Conservation (phyloP, 129 eudicot genomes). For the Daucus carota region DH1_v3.0 NC_030387.2:38319501-38320000, state of each 20-base stretch:
- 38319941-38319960: not conserved
- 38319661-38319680: not conserved
- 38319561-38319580: not conserved
- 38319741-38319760: not conserved
- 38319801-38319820: not conserved
- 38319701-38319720: not conserved
- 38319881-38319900: too few species aligned
- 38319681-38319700: not conserved
- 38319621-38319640: not conserved
- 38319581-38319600: not conserved
- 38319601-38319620: not conserved
- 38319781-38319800: too few species aligned
- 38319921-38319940: not conserved
- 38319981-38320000: not conserved
- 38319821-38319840: too few species aligned
- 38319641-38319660: not conserved
- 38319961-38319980: not conserved
- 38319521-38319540: constrained; percentile 1
- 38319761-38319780: not conserved
- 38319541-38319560: not conserved
- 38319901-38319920: not conserved
- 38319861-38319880: too few species aligned
- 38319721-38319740: not conserved
- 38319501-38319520: not conserved
- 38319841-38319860: too few species aligned